These are phyloP conservation scores for Sclerotinia nivalis DNA, from an alignment of 2,329 filamentous ascomycete species.

Conservation along the genomic window DNA sequence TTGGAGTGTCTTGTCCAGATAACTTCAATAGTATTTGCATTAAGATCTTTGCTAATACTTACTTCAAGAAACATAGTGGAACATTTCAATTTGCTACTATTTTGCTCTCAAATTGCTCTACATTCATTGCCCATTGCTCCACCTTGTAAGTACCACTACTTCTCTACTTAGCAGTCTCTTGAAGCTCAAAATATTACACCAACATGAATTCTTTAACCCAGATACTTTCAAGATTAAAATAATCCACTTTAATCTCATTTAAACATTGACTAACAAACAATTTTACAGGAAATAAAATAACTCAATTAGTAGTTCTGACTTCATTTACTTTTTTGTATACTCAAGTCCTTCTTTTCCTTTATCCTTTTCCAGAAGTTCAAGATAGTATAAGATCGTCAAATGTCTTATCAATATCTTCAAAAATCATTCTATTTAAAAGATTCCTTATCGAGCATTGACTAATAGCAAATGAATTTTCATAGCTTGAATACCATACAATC, in stretches of 20 bases:
- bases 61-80: too few relatives aligned
- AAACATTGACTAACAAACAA: background rate
- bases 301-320: background rate
- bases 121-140: background rate
- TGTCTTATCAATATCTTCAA: background rate
- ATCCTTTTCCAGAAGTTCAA: background rate
- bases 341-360: background rate
- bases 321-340: background rate
- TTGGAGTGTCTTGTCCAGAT: background rate
- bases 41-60: background rate
- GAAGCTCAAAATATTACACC: background rate
- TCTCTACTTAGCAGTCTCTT: accelerated
- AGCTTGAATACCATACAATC: background rate
- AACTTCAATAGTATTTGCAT: background rate
- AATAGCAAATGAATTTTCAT: background rate
- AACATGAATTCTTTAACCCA: background rate
- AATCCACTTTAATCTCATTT: too few relatives aligned
- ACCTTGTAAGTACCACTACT: background rate
- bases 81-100: background rate
- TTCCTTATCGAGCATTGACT: background rate
- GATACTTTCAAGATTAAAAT: background rate
- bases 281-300: background rate
- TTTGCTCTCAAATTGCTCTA: background rate
- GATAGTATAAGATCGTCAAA: background rate
- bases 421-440: background rate